Evolutionary conservation across 2,329 filamentous ascomycete species (phyloP), one percentile per base, ranked within the genome.

Genomic region (Cladosporium austrohemisphaericum): DNA sequence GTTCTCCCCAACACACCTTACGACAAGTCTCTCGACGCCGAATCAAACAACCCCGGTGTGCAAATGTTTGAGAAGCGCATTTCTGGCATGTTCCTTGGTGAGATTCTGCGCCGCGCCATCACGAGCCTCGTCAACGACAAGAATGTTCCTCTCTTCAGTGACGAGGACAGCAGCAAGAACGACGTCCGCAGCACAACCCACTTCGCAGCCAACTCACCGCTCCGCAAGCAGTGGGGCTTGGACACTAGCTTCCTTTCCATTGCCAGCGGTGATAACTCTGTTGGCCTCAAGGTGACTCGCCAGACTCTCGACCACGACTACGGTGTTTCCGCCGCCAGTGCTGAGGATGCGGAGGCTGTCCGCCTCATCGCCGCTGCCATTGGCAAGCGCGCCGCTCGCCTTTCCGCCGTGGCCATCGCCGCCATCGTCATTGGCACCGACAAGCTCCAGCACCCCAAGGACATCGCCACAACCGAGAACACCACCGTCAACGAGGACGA

Each of bases 21-120:
- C 72, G 93, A 98, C 65, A 72, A 76, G 41, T 78, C 82, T 50
- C 77, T 98, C 19, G 92, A 98, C 68, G 73, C 75, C 50, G 81
- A 85, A 52, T 93, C 85, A 57, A 83, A 88, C 60, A 97, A 98
- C 69, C 92, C 91, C 0, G 93, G 93, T 20, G 83, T 95, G 54
- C 93, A 98, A 66, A 95, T 97, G 88, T 98, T 97, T 65, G 93
- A 98, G 75, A 98, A 98, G 78, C 86, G 92, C 40, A 86, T 98
- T 13, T 95, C 90, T 0, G 93, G 93, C 67, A 97, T 98, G 92
- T 98, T 97, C 73, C 71, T 98, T 41, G 93, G 93, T 48, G 93
- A 98, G 69, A 91, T 97, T 55, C 78, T 96, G 49, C 86, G 93
- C 48, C 78, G 88, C 36, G 83, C 84, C 13, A 73, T 96, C 18